Evolutionary conservation across 2,329 filamentous ascomycete species (phyloP), one percentile per base, ranked within the genome.

Genomic region (Hypomyces rosellus): DNA sequence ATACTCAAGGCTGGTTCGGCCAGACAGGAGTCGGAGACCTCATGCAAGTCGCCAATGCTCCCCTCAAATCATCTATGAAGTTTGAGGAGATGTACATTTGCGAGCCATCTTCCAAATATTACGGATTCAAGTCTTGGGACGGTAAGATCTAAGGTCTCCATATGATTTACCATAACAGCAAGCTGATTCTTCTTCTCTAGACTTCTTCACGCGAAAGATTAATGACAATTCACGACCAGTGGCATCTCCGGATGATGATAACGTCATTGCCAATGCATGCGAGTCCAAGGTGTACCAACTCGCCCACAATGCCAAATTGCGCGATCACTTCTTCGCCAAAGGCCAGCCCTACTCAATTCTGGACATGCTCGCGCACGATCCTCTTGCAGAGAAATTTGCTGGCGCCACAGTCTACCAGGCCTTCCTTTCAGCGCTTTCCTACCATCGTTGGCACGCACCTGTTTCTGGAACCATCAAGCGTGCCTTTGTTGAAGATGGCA

Each of bases 381-480:
- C 70, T 0, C 63, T 80, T 1, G 69, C 79, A 0, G 57, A 69
- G 7, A 59, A 78, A 1, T 88, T 88, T 56, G 74, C 71, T 0
- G 79, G 78, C 5, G 85, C 80, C 1, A 86, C 81, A 0, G 70
- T 88, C 25, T 88, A 88, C 64, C 85, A 89, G 60, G 85, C 84
- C 0, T 88, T 86, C 61, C 68, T 89, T 3, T 82, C 76, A 7
- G 79, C 82, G 0, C 66, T 86, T 47, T 83, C 78, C 40, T 88
- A 89, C 63, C 85, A 88, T 64, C 76, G 85, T 22, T 88, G 85
- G 85, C 84, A 88, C 65, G 65, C 79, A 0, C 85, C 85, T n/a
- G 76, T 88, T 0, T 76, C 71, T 5, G 85, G 85, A 1, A 81
- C 63, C 5, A 67, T 88, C 14, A 69, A 72, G 42, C 78, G 80